Evolutionary conservation across 345 rosid species (phyloP).

Genomic region (Populus pruinosa): DNA sequence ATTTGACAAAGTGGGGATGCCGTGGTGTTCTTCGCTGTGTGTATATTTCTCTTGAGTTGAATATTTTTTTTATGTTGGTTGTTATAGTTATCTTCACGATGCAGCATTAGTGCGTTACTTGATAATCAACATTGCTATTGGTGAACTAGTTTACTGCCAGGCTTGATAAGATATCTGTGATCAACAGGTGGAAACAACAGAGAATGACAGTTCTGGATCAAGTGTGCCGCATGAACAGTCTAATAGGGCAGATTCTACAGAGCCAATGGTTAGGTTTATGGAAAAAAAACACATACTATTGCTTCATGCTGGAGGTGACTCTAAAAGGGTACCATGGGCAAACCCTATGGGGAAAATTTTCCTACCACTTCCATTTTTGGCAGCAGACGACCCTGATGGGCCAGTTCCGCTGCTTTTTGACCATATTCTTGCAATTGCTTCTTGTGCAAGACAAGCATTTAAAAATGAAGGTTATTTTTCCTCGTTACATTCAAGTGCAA

Average conservation of each 20-base stretch:
- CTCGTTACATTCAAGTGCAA: slow-evolving; percentile 2
- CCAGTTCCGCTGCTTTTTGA: slow-evolving; percentile 94
- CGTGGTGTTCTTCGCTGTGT: background rate
- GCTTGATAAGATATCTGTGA: slow-evolving; percentile 24
- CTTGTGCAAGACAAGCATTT: slow-evolving; percentile 85
- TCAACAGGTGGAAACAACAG: slow-evolving; percentile 44
- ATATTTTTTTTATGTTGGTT: background rate
- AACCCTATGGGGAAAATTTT: slow-evolving; percentile 98
- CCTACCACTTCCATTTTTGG: slow-evolving; percentile 91
- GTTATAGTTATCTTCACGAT: background rate
- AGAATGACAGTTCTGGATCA: slow-evolving; percentile 30
- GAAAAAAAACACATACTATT: slow-evolving; percentile 71
- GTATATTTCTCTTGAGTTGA: background rate
- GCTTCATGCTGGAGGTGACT: slow-evolving; percentile 99
- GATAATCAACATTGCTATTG: slow-evolving; percentile 3
- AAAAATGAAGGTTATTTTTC: slow-evolving; percentile 50
- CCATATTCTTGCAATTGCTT: slow-evolving; percentile 93
- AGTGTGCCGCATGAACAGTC: slow-evolving; percentile 13
- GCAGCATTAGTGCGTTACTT: background rate
- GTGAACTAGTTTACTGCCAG: slow-evolving; percentile 10
- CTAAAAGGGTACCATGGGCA: slow-evolving; percentile 98
- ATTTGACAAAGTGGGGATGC: background rate
- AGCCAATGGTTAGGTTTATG: slow-evolving; percentile 43
- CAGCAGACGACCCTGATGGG: slow-evolving; percentile 90
- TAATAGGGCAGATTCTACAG: slow-evolving; percentile 13